Conservation (phyloP, 2,329 filamentous ascomycete genomes). For the Sporothrix protearum region DNA sequence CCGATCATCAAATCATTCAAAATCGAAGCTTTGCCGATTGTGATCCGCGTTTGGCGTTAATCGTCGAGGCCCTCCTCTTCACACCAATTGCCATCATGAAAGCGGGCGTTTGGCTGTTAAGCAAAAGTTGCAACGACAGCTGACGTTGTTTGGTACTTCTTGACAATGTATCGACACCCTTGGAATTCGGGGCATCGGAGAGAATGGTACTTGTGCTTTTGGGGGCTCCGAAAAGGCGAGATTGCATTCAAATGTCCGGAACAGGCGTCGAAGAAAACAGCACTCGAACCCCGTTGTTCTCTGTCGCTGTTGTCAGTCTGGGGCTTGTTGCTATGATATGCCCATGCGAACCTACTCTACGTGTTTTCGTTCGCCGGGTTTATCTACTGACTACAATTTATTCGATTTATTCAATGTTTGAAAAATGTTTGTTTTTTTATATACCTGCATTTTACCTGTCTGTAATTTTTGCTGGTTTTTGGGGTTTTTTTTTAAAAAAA, state of each 20-base stretch:
- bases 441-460: too few relatives aligned
- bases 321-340: too few relatives aligned
- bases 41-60: background rate
- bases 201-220: background rate
- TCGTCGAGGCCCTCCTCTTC: background rate
- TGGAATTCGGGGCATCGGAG: background rate
- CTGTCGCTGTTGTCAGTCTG: too few relatives aligned
- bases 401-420: too few relatives aligned
- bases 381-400: too few relatives aligned
- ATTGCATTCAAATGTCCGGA: background rate
- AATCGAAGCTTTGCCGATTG: background rate
- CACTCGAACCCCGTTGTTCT: too few relatives aligned
- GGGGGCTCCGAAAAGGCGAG: background rate
- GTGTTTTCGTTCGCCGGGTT: too few relatives aligned
- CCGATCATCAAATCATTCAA: background rate
- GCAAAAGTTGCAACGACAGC: background rate
- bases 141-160: background rate
- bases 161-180: background rate
- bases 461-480: too few relatives aligned
- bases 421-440: too few relatives aligned
- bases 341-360: too few relatives aligned
- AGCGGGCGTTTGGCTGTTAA: background rate
- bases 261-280: too few relatives aligned
- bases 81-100: background rate
- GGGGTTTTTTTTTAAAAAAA: too few relatives aligned